phyloP scores from a whole-genome alignment of 306 rosid species.

The Quercus aquifolioides region DNA sequence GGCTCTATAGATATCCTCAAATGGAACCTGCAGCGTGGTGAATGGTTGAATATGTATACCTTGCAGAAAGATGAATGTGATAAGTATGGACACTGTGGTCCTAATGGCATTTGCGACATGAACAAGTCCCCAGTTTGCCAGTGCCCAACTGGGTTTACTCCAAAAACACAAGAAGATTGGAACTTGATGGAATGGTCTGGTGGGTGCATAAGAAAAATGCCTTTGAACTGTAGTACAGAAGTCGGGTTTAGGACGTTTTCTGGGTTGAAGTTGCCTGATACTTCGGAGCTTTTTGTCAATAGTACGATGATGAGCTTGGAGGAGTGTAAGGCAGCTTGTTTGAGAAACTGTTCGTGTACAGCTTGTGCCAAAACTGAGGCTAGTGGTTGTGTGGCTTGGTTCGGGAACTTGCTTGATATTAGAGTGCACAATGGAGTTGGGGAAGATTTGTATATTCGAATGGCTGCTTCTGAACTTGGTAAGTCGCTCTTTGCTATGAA shows the following conservation, averaged over 20 bases:
- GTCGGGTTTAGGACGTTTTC: slow-evolving; percentile 23
- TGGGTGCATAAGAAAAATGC: slow-evolving; percentile 27
- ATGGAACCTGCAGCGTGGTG: slow-evolving; percentile 29
- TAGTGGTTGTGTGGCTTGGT: slow-evolving; percentile 39
- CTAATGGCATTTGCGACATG: slow-evolving; percentile 29
- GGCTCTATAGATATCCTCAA: slow-evolving; percentile 34
- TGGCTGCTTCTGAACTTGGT: slow-evolving; percentile 39
- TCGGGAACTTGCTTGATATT: slow-evolving; percentile 31
- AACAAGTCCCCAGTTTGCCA: slow-evolving; percentile 18
- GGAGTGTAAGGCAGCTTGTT: slow-evolving; percentile 36
- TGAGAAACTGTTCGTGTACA: slow-evolving; percentile 38
- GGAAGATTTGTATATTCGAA: slow-evolving; percentile 36
- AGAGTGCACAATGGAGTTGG: slow-evolving; percentile 29
- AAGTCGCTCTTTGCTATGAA: not conserved
- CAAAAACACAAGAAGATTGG: slow-evolving; percentile 22
- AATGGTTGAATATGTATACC: slow-evolving; percentile 18
- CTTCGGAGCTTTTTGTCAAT: slow-evolving; percentile 15
- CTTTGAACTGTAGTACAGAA: slow-evolving; percentile 9
- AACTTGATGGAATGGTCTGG: slow-evolving; percentile 17
- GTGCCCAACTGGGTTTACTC: slow-evolving; percentile 38
- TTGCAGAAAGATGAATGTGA: slow-evolving; percentile 37
- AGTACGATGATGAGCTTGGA: slow-evolving; percentile 2
- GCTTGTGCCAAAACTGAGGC: slow-evolving; percentile 33
- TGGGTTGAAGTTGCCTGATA: slow-evolving; percentile 41
- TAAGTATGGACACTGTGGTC: slow-evolving; percentile 40